Evolutionary conservation across 495 filamentous ascomycete genomes (phyloP), one percentile per base, ranked within the genome.

Genomic region (Trichoderma asperelloides): DNA sequence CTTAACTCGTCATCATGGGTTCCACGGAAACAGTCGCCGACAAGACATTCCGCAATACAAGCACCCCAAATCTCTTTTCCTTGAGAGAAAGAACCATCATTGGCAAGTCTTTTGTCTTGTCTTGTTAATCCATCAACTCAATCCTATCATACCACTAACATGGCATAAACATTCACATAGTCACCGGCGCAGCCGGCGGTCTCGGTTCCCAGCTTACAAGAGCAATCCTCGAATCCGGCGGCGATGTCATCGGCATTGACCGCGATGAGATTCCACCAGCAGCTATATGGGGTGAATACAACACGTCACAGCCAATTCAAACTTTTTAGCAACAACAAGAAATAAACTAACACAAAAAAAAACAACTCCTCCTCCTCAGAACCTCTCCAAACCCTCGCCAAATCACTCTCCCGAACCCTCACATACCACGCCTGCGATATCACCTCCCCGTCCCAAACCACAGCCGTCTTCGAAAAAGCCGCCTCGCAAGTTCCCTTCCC

Each of bases 341-440:
- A 9, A 23, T 6, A 51, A 23, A 23, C 8, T 23, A n/a, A 21
- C 21, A 1, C 21, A n/a, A n/a, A n/a, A n/a, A n/a, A n/a, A 40
- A 40, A 5, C 39, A 40, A 40, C 12, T 12, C 12, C 39, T 47
- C 0, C 15, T 47, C 63, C 21, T 39, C 73, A 45, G 68, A 78
- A 28, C 82, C 91, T 28, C 78, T 87, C 41, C 80, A 87, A 71
- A 85, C 88, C 64, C 91, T 93, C 72, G 89, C 90, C 51, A 70
- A 74, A 49, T 72, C 74, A 11, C 74, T 81, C 64, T 75, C 72
- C 66, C 75, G 80, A 49, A 76, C 78, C 67, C 72, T 71, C 69
- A 21, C 67, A 37, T 69, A 67, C 37, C 27, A 43, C 12, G 65
- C 63, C 70, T 16, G 67, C 45, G 6, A 63, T 68, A 45, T 60